A percentile compares a stretch with the other conserved stretches of the same genome.
Conservation (phyloP, 495 filamentous ascomycete genomes). For the Tuber microsphaerosporum region DNA sequence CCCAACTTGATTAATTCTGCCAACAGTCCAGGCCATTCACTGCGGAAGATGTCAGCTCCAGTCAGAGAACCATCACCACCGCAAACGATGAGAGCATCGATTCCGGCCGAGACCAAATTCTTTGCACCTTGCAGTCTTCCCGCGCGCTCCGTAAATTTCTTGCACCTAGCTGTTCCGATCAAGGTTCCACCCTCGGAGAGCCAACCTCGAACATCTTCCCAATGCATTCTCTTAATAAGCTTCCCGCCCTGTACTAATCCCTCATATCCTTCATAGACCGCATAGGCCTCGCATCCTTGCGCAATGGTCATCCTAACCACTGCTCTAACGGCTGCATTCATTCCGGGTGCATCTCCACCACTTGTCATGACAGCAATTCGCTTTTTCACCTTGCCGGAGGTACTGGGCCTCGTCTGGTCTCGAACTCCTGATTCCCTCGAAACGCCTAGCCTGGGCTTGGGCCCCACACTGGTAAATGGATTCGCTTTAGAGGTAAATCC, state of each 20-base stretch:
- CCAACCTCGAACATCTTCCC: constrained; percentile 94
- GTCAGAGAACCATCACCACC: constrained; percentile 97
- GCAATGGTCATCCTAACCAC: constrained; percentile 89
- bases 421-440: constrained; percentile 17
- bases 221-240: constrained; percentile 77
- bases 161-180: constrained; percentile 90
- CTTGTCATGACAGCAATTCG: constrained; percentile 93
- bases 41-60: constrained; percentile 85
- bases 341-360: constrained; percentile 94
- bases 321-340: constrained; percentile 91
- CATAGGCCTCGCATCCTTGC: constrained; percentile 77
- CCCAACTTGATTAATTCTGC: constrained; percentile 67
- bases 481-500: constrained; percentile 39
- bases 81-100: constrained; percentile 92
- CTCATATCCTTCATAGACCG: constrained; percentile 92
- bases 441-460: not conserved
- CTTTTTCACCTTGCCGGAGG: constrained; percentile 49
- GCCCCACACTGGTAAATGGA: constrained; percentile 31
- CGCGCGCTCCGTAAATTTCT: constrained; percentile 75
- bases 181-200: constrained; percentile 91
- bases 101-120: constrained; percentile 85
- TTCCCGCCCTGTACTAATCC: constrained; percentile 84
- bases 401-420: constrained; percentile 27
- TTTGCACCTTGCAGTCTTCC: constrained; percentile 79
- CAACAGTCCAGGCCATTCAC: constrained; percentile 82